Percentiles rank a stretch among this genome's conserved stretches.
Evolutionary conservation across 208 protist species (phyloP).

Genomic region (Trypanosoma rangeli): DNA sequence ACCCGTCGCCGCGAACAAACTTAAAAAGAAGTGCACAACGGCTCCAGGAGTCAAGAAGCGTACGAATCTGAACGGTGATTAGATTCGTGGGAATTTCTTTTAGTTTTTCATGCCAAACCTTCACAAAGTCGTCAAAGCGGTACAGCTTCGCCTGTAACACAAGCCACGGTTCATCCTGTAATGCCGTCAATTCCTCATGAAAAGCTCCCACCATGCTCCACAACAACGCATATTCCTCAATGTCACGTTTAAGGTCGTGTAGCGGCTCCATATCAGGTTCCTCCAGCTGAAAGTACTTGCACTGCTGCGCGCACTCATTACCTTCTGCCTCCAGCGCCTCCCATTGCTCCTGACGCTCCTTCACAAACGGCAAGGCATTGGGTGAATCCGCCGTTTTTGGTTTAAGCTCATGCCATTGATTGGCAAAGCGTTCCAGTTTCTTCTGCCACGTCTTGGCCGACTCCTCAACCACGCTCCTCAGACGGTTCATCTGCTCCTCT

Average conservation of each 20-base stretch:
- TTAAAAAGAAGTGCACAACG: slow-evolving; percentile 88
- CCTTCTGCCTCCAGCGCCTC: slow-evolving; percentile 59
- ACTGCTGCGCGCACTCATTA: slow-evolving; percentile 85
- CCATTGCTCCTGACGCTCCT: slow-evolving; percentile 81
- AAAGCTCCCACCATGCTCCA: slow-evolving; percentile 91
- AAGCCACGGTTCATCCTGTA: slow-evolving; percentile 92
- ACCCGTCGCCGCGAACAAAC: slow-evolving; percentile 95
- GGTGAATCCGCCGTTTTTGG: slow-evolving; percentile 85
- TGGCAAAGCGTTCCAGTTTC: slow-evolving; percentile 90
- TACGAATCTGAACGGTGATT: slow-evolving; percentile 88
- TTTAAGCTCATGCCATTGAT: slow-evolving; percentile 94
- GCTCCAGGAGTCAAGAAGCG: slow-evolving; percentile 84
- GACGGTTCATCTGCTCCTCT: slow-evolving; percentile 82
- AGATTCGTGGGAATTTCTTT: slow-evolving; percentile 73
- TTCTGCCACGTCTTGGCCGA: slow-evolving; percentile 79
- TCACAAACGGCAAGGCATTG: slow-evolving; percentile 80
- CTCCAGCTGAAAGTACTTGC: slow-evolving; percentile 91
- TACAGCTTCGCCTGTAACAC: slow-evolving; percentile 92
- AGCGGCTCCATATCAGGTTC: slow-evolving; percentile 81
- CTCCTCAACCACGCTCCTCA: slow-evolving; percentile 64
- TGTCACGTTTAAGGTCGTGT: slow-evolving; percentile 77
- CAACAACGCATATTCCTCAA: slow-evolving; percentile 82
- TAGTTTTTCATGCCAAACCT: slow-evolving; percentile 90
- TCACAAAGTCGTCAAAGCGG: slow-evolving; percentile 95
- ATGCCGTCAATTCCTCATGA: slow-evolving; percentile 71